Percentiles rank a stretch among this genome's conserved stretches.
Conservation (phyloP, 1,139 yeast genomes). For the Geotrichum klebahnii region DNA sequence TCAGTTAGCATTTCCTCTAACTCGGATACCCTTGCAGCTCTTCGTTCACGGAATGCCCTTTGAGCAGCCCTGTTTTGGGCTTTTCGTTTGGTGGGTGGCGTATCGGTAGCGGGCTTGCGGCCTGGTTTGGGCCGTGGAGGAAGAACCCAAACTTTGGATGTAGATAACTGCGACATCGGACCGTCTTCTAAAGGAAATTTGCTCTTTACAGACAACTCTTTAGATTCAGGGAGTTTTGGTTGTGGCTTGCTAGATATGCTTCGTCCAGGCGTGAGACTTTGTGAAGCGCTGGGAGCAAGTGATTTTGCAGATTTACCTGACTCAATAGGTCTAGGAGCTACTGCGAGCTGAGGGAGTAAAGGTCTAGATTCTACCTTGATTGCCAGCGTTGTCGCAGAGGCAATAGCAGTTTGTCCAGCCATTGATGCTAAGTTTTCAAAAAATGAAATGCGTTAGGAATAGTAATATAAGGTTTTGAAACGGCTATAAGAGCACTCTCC, state of each 20-base stretch:
- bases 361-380: no score
- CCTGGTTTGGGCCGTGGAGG: slow-evolving; percentile 94
- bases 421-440: no score
- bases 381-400: no score
- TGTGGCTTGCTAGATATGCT: neutral
- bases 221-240: neutral
- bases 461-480: no score
- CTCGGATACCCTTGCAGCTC: slow-evolving; percentile 59
- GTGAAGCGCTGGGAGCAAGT: neutral
- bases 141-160: slow-evolving; percentile 85
- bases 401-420: no score
- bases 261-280: neutral
- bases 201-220: neutral
- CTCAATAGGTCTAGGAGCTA: neutral
- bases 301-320: neutral
- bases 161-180: slow-evolving; percentile 34
- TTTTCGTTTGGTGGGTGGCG: slow-evolving; percentile 40
- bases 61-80: slow-evolving; percentile 94
- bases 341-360: no score
- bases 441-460: no score
- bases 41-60: slow-evolving; percentile 78
- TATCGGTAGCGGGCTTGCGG: slow-evolving; percentile 70
- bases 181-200: neutral
- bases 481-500: no score
- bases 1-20: slow-evolving; percentile 55